Base-by-base conservation (phyloP, 495 filamentous ascomycete genomes). In the Penicillium crystallinum region DNA sequence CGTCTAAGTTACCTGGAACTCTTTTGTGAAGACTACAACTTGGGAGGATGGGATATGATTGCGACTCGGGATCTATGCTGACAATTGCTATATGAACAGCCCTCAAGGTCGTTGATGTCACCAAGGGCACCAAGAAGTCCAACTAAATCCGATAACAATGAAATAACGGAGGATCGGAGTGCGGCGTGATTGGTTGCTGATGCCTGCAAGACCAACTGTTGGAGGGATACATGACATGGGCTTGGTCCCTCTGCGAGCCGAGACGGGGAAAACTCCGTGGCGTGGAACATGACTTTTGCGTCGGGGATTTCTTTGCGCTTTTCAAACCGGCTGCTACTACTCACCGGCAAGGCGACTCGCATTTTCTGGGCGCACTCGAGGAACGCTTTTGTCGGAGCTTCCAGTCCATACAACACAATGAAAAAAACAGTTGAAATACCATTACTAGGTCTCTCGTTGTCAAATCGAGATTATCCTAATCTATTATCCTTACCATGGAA, bases 91-190 rank as follows among this genome's bases (percentile, higher is more conserved):
- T 25, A 35, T 15, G 25, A 44, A 61, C 66, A 91, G 88, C 77
- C 54, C 84, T 90, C 59, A 81, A 80, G 62, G 88, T 90, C 65
- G 81, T 77, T 66, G 88, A 91, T 59, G 85, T 89, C 62, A 81
- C 84, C 64, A 87, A 86, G 78, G 85, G 84, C 71, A 82, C 81
- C 66, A 81, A 82, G 74, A 84, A 80, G 74, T 59, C 68, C 60
- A 64, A 70, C 64, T 75, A 75, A 73, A 72, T 67, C 33, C 46
- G 46, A 23, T 53, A 46, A 58, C 47, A 55, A 64, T 61, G 58
- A 56, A 66, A 62, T 63, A 66, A 52, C 36, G 54, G 66, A 66
- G 57, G 57, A 47, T 62, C 54, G 60, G 64, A 58, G 59, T 66
- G 54, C 48, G 63, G 58, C 53, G 56, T 46, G 64, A 65, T 59